Evolutionary conservation across 2,329 filamentous ascomycete genomes (phyloP).

Genomic region (Purpureocillium takamizusanense): DNA sequence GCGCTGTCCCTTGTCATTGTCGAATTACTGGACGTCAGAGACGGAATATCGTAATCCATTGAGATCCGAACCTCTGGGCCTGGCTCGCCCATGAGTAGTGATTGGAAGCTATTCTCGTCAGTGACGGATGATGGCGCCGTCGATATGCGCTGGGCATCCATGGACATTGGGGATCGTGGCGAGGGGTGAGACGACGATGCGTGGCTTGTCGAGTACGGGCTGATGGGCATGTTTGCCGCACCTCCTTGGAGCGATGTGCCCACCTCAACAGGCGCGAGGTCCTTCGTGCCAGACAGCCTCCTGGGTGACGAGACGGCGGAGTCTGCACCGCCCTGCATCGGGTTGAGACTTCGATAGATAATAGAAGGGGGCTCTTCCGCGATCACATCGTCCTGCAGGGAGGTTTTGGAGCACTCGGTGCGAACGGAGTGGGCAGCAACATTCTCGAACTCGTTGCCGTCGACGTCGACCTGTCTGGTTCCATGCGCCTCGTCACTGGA

Average conservation of each 20-base stretch:
- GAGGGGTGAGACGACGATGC: constrained; percentile 58
- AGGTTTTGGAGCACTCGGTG: constrained; percentile 39
- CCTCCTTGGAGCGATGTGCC: constrained; percentile 34
- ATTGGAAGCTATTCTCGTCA: constrained; percentile 63
- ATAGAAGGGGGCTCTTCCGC: constrained; percentile 34
- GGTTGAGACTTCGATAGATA: constrained; percentile 28
- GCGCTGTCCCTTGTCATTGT: constrained; percentile 65
- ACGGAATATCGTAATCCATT: constrained; percentile 61
- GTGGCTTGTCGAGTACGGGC: constrained; percentile 56
- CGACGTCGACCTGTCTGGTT: constrained; percentile 17
- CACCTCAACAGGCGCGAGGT: constrained; percentile 42
- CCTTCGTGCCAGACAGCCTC: constrained; percentile 29
- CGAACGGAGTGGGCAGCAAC: constrained; percentile 23
- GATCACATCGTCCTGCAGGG: constrained; percentile 43
- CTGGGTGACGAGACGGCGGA: constrained; percentile 37
- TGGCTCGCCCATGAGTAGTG: constrained; percentile 63
- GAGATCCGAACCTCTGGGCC: constrained; percentile 65
- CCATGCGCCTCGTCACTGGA: constrained; percentile 6
- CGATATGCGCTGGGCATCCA: constrained; percentile 64
- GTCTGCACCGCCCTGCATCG: constrained; percentile 22
- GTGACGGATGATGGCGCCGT: constrained; percentile 67
- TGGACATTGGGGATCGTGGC: constrained; percentile 58
- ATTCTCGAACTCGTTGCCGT: constrained; percentile 29
- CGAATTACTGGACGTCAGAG: constrained; percentile 65
- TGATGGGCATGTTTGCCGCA: constrained; percentile 39